Evolutionary conservation across 805 yeast species (phyloP).

Genomic region (Wickerhamia fluorescens): DNA sequence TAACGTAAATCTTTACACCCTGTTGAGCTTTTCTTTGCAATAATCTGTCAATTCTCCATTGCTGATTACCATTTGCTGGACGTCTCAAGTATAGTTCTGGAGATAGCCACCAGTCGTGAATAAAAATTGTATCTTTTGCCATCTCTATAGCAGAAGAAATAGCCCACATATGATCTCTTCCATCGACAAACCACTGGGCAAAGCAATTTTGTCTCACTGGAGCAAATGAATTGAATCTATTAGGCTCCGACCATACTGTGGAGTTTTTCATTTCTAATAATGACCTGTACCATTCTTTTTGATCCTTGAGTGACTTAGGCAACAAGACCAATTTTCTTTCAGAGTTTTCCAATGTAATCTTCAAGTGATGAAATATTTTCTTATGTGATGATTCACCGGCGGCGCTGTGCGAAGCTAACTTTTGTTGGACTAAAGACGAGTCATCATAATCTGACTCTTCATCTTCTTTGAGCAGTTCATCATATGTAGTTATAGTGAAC

Average conservation of each 20-base stretch:
- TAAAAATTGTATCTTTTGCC: conserved; percentile 89
- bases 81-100: conserved; percentile 91
- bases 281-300: conserved; percentile 70
- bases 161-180: conserved; percentile 95
- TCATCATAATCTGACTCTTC: conserved; percentile 42
- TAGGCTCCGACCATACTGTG: conserved; percentile 63
- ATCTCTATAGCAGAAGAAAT: conserved; percentile 83
- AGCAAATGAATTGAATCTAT: conserved; percentile 87
- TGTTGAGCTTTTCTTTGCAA: conserved; percentile 85
- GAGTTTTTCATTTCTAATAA: conserved; percentile 59
- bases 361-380: conserved; percentile 46
- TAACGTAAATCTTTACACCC: conserved; percentile 90
- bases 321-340: conserved; percentile 74
- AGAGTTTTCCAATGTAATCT: conserved; percentile 55
- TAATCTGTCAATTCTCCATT: conserved; percentile 85
- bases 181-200: conserved; percentile 97
- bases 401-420: conserved; percentile 17
- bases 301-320: conserved; percentile 57
- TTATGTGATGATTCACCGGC: conserved; percentile 19
- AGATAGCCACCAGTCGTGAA: conserved; percentile 98
- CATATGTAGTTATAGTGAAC: conserved; percentile 49
- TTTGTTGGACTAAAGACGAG: conserved; percentile 21
- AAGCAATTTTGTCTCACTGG: conserved; percentile 80
- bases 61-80: conserved; percentile 93
- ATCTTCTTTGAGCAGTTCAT: conserved; percentile 18